These are phyloP conservation scores for Fusarium sp. DNA, from an alignment of 2,329 filamentous ascomycete genomes.

Conservation along the genomic window DNA sequence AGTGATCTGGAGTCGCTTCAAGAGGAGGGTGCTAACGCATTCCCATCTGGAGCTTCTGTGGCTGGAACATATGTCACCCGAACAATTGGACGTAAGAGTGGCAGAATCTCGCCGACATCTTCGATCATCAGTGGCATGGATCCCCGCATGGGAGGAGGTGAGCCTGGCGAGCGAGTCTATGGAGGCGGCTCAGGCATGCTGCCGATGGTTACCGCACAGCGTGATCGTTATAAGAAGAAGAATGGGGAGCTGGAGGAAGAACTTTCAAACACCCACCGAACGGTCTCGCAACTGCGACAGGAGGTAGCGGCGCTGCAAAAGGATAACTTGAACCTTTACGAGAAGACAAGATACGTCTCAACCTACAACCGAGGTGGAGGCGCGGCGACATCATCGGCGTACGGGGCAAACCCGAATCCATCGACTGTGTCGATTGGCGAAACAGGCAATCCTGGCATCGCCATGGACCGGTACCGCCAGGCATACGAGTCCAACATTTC, in stretches of 20 bases:
- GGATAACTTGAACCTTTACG: constrained; percentile 95
- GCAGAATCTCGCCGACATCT: constrained; percentile 88
- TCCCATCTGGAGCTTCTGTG: constrained; percentile 91
- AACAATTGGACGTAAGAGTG: constrained; percentile 74
- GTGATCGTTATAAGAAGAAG: constrained; percentile 97
- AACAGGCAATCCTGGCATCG: constrained; percentile 71
- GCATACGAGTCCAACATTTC: constrained; percentile 97
- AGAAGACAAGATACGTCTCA: constrained; percentile 97
- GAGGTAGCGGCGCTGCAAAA: constrained; percentile 94
- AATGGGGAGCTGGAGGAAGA: constrained; percentile 93
- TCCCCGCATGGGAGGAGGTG: constrained; percentile 66
- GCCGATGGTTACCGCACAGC: constrained; percentile 98
- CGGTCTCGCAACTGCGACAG: constrained; percentile 87
- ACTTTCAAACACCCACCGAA: constrained; percentile 85
- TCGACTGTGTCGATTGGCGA: constrained; percentile 75
- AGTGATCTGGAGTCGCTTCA: constrained; percentile 92
- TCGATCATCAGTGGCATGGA: constrained; percentile 99
- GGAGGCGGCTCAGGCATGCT: constrained; percentile 89
- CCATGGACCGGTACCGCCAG: constrained; percentile 87
- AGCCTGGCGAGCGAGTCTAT: constrained; percentile 69
- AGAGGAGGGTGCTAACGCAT: constrained; percentile 84
- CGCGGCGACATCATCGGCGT: constrained; percentile 74
- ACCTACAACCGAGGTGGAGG: constrained; percentile 85
- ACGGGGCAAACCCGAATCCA: constrained; percentile 80
- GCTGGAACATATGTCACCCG: constrained; percentile 88